A percentile compares a stretch with the other conserved stretches of the same genome.
phyloP scores from a whole-genome alignment of 805 yeast genomes.

The Monosporozyma servazzii region DNA sequence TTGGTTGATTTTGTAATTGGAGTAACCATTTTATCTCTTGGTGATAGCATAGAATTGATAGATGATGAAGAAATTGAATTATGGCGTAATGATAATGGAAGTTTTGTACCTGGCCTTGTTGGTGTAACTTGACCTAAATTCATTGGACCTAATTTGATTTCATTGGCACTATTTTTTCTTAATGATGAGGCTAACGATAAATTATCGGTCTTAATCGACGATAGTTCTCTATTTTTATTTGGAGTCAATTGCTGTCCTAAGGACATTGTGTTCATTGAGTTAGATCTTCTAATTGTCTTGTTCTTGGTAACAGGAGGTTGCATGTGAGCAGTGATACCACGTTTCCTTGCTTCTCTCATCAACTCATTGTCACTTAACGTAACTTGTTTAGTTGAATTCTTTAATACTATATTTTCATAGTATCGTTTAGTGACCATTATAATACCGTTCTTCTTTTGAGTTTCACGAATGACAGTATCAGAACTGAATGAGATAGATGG shows the following conservation, averaged over 20 bases:
- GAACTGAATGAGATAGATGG: conserved; percentile 1
- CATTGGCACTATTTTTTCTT: background rate
- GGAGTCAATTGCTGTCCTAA: background rate
- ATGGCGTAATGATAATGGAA: background rate
- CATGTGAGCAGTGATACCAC: background rate
- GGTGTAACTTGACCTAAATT: background rate
- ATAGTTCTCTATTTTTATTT: background rate
- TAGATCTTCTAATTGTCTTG: background rate
- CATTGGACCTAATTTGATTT: background rate
- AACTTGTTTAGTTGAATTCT: conserved; percentile 1
- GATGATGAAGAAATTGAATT: background rate
- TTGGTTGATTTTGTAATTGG: background rate
- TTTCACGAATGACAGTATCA: background rate
- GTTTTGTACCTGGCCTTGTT: background rate
- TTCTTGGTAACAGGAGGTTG: background rate
- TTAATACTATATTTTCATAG: background rate
- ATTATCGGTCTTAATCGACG: background rate
- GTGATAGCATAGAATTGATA: background rate
- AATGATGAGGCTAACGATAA: background rate
- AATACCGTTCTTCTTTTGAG: background rate
- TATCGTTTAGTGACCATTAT: conserved; percentile 1
- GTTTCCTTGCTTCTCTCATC: conserved; percentile 1
- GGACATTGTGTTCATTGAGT: background rate
- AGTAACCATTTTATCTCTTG: background rate
- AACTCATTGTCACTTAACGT: conserved; percentile 1